A percentile compares a stretch with the other conserved stretches of the same genome.
Conservation (phyloP, 345 rosid species). For the Syzygium aromaticum region DNA sequence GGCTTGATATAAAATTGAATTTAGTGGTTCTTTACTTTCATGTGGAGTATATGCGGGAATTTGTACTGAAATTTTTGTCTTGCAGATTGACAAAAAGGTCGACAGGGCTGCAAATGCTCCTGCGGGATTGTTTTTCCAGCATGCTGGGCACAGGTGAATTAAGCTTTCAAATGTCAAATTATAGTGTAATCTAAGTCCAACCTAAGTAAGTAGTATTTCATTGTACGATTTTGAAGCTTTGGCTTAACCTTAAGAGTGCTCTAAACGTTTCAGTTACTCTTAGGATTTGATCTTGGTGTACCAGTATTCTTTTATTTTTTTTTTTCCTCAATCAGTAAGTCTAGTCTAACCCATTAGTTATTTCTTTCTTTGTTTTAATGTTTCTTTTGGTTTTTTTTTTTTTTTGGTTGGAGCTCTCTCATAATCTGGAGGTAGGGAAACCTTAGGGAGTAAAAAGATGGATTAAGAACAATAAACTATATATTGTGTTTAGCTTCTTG, state of each 20-base stretch:
- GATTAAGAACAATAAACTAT: neutral
- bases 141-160: slow-evolving; percentile 61
- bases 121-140: slow-evolving; percentile 61
- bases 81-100: slow-evolving; percentile 41
- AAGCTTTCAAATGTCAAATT: neutral
- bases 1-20: neutral
- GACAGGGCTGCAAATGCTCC: slow-evolving; percentile 36
- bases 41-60: neutral
- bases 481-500: neutral
- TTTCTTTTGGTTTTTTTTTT: neutral
- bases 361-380: neutral
- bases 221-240: neutral
- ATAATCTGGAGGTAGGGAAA: neutral
- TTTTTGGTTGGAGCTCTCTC: neutral
- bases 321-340: neutral
- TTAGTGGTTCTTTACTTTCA: neutral
- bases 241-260: neutral
- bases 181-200: neutral
- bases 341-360: neutral
- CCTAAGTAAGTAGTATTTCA: neutral
- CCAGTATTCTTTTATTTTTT: neutral
- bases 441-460: neutral
- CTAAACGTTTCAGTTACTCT: neutral
- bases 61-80: neutral
- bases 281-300: neutral